Base-by-base conservation (phyloP, 2,329 filamentous ascomycete genomes). In the Stagonosporopsis chrysanthemi region DNA sequence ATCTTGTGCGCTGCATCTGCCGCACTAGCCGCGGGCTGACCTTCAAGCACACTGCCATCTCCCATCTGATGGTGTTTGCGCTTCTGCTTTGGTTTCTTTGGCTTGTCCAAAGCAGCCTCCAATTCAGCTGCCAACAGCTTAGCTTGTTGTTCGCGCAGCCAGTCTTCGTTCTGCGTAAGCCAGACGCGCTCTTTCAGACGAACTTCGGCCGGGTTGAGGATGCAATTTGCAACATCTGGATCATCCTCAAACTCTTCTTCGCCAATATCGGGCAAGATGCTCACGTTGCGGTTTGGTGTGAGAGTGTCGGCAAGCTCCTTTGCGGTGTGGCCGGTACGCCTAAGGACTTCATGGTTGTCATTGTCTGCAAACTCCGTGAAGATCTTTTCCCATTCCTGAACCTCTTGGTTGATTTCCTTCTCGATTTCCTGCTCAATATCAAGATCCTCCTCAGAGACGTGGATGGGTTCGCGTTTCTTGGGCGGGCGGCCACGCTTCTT, bases 151-250 rank as follows among this genome's bases (percentile, higher is more conserved):
- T 88, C 85, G 8, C 94, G 90, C 36, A 99, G 82, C 85, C 93
- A 99, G 65, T 96, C 92, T 73, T 95, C 92, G 76, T 99, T 98
- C 72, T 93, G 88, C 58, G 94, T 93, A 40, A 96, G 88, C 95
- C 95, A 99, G 49, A 98, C 90, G 58, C 88, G 87, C 75, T 97
- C 93, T 75, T 97, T 98, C 71, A 92, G 86, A 31, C 85, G 85
- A 2, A 88, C 86, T 77, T 98, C 93, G 3, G 86, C 85, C 1
- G 88, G 84, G 0, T 84, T 85, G 5, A 98, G 82, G 33, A 92
- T 77, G 70, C 93, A 97, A 67, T 90, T 90, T 57, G 84, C 80
- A 5, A 99, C 92, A 75, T 99, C 95, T 0, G 88, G 89, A 61
- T 99, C 95, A 66, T 96, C 88, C 35, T 88, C 90, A 69, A 98